phyloP scores from a whole-genome alignment of 768 basidiomycete species.

The Cantharellus anzutake region DNA sequence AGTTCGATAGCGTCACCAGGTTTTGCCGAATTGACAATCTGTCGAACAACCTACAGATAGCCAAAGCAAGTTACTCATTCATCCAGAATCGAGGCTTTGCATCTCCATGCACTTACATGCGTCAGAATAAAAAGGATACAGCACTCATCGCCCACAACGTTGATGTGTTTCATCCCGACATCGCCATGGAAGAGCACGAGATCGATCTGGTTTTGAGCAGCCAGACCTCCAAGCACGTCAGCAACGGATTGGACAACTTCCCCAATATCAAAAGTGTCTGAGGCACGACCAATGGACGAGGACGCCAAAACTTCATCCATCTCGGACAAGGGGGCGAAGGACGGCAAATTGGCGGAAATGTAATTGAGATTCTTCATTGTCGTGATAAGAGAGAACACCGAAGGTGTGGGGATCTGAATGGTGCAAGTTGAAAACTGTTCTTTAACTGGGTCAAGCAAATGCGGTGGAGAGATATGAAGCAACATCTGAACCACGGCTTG shows the following conservation, averaged over 20 bases:
- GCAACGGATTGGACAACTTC: conserved; percentile 80
- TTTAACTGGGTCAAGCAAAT: conserved; percentile 79
- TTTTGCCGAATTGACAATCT: conserved; percentile 50
- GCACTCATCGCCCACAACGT: conserved; percentile 69
- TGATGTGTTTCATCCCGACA: conserved; percentile 69
- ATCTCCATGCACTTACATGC: conserved; percentile 40
- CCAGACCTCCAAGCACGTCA: conserved; percentile 68
- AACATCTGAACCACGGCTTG: conserved; percentile 85
- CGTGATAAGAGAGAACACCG: conserved; percentile 74
- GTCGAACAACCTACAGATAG: conserved; percentile 52
- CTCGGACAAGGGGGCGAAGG: background rate
- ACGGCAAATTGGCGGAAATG: conserved; percentile 60
- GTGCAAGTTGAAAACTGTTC: conserved; percentile 87
- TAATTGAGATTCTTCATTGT: conserved; percentile 90
- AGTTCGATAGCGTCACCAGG: conserved; percentile 71
- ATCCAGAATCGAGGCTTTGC: background rate
- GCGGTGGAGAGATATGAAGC: conserved; percentile 74
- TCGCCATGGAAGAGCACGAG: conserved; percentile 83
- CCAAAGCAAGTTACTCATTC: background rate
- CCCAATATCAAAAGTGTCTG: conserved; percentile 78
- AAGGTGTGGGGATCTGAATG: conserved; percentile 69
- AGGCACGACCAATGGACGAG: background rate
- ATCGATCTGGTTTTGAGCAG: conserved; percentile 72
- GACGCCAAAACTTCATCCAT: background rate
- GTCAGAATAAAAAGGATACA: conserved; percentile 64